Conservation (phyloP, 495 filamentous ascomycete genomes). For the Penicillium cataractarum region DNA sequence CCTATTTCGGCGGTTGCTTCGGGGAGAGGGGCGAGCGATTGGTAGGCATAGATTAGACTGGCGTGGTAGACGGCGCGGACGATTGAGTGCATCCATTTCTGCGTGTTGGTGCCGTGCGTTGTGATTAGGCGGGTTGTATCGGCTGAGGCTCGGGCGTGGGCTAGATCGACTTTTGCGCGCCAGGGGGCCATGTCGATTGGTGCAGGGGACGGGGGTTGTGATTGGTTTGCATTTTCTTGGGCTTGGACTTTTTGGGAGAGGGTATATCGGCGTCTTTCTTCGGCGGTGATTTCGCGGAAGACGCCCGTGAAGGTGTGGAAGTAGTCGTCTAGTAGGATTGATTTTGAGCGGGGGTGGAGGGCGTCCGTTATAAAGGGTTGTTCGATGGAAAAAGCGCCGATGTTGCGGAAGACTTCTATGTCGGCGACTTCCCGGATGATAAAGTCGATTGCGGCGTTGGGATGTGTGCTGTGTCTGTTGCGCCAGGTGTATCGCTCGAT, state of each 20-base stretch:
- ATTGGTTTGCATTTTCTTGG: not conserved
- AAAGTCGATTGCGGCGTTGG: constrained; percentile 6
- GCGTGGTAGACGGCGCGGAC: constrained; percentile 12
- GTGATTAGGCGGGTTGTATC: constrained; percentile 6
- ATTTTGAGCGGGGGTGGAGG: not conserved
- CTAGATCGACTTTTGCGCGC: constrained; percentile 6
- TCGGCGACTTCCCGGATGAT: constrained; percentile 12
- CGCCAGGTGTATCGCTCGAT: constrained; percentile 8
- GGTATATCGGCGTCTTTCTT: constrained; percentile 11
- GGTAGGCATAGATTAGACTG: constrained; percentile 10
- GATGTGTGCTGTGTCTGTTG: not conserved
- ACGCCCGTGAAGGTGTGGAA: constrained; percentile 12
- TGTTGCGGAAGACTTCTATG: constrained; percentile 13
- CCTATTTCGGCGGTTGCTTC: not conserved
- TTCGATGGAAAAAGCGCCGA: constrained; percentile 13
- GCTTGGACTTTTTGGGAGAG: not conserved
- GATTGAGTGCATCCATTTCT: constrained; percentile 11
- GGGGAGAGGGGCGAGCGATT: not conserved
- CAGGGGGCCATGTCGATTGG: constrained; percentile 4
- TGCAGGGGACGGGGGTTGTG: not conserved
- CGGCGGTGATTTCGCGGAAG: constrained; percentile 12
- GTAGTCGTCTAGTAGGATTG: constrained; percentile 1
- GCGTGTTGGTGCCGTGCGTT: constrained; percentile 4
- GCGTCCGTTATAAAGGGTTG: not conserved
- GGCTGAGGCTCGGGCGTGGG: constrained; percentile 2